phyloP scores from a whole-genome alignment of 2,329 filamentous ascomycete genomes.

The Mycosphaerella arachidis region DNA sequence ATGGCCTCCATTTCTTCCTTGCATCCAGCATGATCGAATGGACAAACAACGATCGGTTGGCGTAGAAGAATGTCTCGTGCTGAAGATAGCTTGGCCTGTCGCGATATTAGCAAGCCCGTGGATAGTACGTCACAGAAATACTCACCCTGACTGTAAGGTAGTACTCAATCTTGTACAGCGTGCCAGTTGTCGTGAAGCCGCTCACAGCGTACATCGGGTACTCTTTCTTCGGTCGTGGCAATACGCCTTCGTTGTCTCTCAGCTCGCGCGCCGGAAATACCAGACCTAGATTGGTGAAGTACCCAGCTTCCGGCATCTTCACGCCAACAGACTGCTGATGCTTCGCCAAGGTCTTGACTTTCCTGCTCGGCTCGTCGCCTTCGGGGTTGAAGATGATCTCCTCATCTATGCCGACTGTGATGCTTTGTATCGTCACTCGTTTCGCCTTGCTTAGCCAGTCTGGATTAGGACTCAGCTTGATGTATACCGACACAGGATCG shows the following conservation, averaged over 20 bases:
- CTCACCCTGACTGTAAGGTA: conserved; percentile 87
- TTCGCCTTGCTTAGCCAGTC: conserved; percentile 89
- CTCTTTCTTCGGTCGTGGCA: conserved; percentile 76
- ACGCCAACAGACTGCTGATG: conserved; percentile 75
- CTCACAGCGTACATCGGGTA: conserved; percentile 86
- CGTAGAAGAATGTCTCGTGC: conserved; percentile 83
- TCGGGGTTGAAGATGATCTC: conserved; percentile 99
- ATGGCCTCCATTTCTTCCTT: conserved; percentile 99
- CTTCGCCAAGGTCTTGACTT: conserved; percentile 80
- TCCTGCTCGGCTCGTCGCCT: conserved; percentile 88
- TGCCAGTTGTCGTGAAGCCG: conserved; percentile 90
- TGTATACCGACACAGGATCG: conserved; percentile 92
- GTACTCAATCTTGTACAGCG: conserved; percentile 97
- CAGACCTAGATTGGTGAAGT: conserved; percentile 85
- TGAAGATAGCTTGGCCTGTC: conserved; percentile 77
- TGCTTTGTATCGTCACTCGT: conserved; percentile 88
- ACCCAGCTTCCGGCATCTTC: conserved; percentile 85
- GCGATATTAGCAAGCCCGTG: background rate
- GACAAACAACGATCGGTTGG: conserved; percentile 93
- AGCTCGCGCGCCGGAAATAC: conserved; percentile 88
- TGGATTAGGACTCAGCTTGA: conserved; percentile 86
- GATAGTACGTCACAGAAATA: background rate
- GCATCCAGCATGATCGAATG: conserved; percentile 89
- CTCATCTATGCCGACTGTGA: conserved; percentile 90
- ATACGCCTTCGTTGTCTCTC: conserved; percentile 78